Percentiles rank a stretch among this genome's conserved stretches.
Conservation (phyloP, 2,329 filamentous ascomycete species). For the Endocalyx cinctus region DNA sequence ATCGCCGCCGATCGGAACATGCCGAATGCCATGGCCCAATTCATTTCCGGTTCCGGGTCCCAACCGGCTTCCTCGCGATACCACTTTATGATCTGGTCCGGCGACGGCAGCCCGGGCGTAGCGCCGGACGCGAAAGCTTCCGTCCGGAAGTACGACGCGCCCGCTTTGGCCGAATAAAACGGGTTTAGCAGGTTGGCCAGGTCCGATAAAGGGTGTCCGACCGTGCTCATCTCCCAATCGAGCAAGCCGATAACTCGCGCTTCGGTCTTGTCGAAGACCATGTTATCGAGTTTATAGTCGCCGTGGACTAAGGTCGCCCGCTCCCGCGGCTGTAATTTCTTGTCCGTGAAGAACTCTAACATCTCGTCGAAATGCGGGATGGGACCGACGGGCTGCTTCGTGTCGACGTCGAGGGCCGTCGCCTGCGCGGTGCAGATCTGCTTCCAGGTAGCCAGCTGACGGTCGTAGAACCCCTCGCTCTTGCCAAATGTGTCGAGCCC, state of each 20-base stretch:
- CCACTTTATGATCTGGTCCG: constrained; percentile 37
- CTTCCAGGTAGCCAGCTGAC: constrained; percentile 79
- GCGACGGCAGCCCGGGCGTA: constrained; percentile 56
- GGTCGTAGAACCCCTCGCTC: constrained; percentile 71
- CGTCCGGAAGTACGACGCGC: constrained; percentile 1
- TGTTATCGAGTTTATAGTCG: constrained; percentile 88
- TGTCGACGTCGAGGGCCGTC: constrained; percentile 68
- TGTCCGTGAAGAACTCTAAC: constrained; percentile 68
- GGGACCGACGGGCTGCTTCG: constrained; percentile 66
- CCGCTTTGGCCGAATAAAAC: constrained; percentile 3
- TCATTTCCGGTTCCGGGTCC: constrained; percentile 56
- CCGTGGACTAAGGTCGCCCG: constrained; percentile 77
- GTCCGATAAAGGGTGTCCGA: constrained; percentile 86
- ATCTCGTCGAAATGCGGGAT: constrained; percentile 79
- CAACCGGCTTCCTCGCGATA: constrained; percentile 55
- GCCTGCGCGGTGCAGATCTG: constrained; percentile 75
- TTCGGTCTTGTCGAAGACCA: constrained; percentile 83
- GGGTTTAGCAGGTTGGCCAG: constrained; percentile 63
- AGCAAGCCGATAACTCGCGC: constrained; percentile 84
- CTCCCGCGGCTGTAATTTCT: constrained; percentile 67
- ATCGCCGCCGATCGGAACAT: constrained; percentile 55
- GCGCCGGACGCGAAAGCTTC: constrained; percentile 51
- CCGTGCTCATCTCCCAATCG: constrained; percentile 97
- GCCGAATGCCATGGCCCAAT: constrained; percentile 56
- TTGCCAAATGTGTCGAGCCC: constrained; percentile 70